Evolutionary conservation across 306 rosid species (phyloP).

Genomic region (Boehmeria nivea): DNA sequence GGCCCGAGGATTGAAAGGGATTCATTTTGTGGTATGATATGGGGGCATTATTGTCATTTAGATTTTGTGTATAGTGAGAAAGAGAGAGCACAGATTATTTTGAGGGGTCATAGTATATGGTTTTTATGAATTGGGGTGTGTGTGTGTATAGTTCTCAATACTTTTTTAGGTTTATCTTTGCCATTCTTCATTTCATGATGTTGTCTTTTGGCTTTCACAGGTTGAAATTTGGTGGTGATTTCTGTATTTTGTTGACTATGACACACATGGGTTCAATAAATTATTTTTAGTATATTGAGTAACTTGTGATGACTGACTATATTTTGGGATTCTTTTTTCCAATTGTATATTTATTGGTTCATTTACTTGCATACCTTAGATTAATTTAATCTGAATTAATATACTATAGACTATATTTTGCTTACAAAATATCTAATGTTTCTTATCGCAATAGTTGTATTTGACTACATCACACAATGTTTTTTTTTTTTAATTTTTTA

Average conservation of each 20-base stretch:
- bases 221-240: conserved; percentile 47
- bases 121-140: too few relatives aligned
- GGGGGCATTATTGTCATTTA: not conserved
- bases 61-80: conserved; percentile 36
- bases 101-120: conserved; percentile 22
- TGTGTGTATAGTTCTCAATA: conserved; percentile 62
- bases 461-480: too few relatives aligned
- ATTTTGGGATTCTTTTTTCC: not conserved
- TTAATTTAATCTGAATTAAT: too few relatives aligned
- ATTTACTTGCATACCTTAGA: not conserved
- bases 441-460: too few relatives aligned
- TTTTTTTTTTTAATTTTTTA: too few relatives aligned
- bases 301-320: not conserved
- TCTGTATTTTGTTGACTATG: conserved; percentile 39
- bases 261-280: conserved; percentile 56
- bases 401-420: too few relatives aligned
- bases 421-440: too few relatives aligned
- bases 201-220: conserved; percentile 26
- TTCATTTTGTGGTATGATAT: conserved; percentile 6
- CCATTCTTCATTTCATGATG: conserved; percentile 42
- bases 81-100: not conserved
- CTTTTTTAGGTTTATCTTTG: conserved; percentile 31
- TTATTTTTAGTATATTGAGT: conserved; percentile 29
- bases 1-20: too few relatives aligned
- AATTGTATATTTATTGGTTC: not conserved